These are phyloP conservation scores for Acacia crassicarpa DNA, from an alignment of 306 rosid species.

Conservation along the genomic window DNA sequence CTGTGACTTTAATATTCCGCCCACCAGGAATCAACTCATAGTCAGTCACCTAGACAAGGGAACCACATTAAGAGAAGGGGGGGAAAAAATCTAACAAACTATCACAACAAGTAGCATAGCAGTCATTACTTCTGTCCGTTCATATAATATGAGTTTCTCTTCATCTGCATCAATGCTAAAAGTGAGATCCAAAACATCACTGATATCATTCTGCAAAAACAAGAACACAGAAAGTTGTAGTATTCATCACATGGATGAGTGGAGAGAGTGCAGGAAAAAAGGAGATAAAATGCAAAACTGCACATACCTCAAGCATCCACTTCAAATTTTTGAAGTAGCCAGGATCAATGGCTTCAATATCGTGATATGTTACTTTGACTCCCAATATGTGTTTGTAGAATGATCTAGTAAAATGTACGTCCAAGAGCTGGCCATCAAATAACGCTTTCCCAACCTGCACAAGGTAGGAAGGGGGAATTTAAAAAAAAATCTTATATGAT, in stretches of 20 bases:
- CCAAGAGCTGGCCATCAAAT: slow-evolving; percentile 92
- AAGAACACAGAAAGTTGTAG: slow-evolving; percentile 16
- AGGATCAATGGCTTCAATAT: slow-evolving; percentile 98
- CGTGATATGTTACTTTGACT: slow-evolving; percentile 92
- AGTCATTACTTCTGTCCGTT: slow-evolving; percentile 74
- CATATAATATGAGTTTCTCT: slow-evolving; percentile 87
- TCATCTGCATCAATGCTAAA: slow-evolving; percentile 99
- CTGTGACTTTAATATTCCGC: slow-evolving; percentile 90
- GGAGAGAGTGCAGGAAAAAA: neutral
- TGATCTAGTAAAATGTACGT: slow-evolving; percentile 96
- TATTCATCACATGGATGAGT: slow-evolving; percentile 18
- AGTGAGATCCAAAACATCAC: slow-evolving; percentile 83
- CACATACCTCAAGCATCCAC: slow-evolving; percentile 93
- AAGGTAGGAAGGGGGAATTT: slow-evolving; percentile 24
- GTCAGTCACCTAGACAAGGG: slow-evolving; percentile 79
- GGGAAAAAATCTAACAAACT: slow-evolving; percentile 13
- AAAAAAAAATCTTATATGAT: slow-evolving; percentile 19
- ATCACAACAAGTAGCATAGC: slow-evolving; percentile 20
- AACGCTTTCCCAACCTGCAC: slow-evolving; percentile 95
- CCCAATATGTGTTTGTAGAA: slow-evolving; percentile 94
- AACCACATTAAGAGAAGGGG: slow-evolving; percentile 26
- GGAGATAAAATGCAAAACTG: neutral
- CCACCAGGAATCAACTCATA: slow-evolving; percentile 94
- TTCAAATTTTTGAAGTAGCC: slow-evolving; percentile 80
- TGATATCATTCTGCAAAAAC: slow-evolving; percentile 74